Evolutionary conservation across 1,284 basidiomycete species (phyloP).

Genomic region (Lentinula novae-zelandiae): DNA sequence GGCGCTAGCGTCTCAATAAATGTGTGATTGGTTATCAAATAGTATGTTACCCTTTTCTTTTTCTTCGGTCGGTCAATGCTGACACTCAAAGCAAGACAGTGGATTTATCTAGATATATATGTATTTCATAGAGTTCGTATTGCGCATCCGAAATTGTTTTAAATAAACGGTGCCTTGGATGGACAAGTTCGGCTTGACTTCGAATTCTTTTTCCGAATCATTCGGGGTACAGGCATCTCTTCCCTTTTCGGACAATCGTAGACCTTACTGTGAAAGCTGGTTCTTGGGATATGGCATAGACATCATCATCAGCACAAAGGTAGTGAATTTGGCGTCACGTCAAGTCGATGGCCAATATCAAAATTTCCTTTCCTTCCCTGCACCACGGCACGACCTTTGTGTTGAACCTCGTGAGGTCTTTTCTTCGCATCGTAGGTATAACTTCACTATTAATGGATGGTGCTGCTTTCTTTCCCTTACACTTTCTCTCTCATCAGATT

Average conservation of each 20-base stretch:
- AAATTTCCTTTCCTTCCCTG: not conserved
- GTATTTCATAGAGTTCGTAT: not conserved
- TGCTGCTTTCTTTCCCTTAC: not conserved
- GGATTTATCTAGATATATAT: not conserved
- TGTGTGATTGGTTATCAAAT: not conserved
- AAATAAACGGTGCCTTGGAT: not conserved
- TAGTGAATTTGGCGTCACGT: not conserved
- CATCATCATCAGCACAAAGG: not conserved
- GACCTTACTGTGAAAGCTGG: not conserved
- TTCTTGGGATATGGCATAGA: not conserved
- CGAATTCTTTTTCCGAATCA: not conserved
- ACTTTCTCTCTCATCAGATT: not conserved
- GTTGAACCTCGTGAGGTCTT: not conserved
- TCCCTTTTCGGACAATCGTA: not conserved
- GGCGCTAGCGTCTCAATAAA: not conserved
- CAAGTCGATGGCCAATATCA: not conserved
- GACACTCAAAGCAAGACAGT: not conserved
- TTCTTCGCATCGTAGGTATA: not conserved
- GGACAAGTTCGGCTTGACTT: not conserved
- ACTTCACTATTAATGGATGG: not conserved
- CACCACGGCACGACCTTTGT: not conserved
- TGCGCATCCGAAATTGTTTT: not conserved
- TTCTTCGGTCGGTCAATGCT: too few relatives aligned
- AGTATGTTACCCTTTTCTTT: not conserved
- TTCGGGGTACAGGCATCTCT: not conserved